Evolutionary conservation across 768 basidiomycete species (phyloP).

Genomic region (Mycena pura): DNA sequence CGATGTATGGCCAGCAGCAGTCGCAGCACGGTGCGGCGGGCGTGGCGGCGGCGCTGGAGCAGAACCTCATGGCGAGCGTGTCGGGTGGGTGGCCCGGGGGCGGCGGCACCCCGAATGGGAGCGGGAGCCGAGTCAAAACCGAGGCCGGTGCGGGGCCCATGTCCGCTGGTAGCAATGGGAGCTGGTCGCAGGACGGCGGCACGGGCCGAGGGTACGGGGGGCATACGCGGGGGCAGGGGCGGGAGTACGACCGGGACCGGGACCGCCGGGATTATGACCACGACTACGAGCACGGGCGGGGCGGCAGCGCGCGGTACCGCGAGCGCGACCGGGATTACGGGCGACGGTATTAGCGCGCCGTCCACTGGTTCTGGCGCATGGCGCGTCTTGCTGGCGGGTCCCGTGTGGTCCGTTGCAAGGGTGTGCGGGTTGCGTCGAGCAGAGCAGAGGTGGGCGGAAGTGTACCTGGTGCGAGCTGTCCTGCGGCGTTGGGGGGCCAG

Average conservation of each 20-base stretch:
- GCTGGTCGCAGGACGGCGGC: neutral
- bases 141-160: neutral
- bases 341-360: too few relatives aligned
- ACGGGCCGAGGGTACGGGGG: neutral
- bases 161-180: neutral
- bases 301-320: neutral
- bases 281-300: neutral
- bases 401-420: too few relatives aligned
- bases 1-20: neutral
- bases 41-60: constrained; percentile 10
- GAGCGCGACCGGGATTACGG: neutral
- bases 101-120: neutral
- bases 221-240: neutral
- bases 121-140: constrained; percentile 9
- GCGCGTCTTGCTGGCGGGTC: too few relatives aligned
- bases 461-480: too few relatives aligned
- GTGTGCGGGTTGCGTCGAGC: too few relatives aligned
- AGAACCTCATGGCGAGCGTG: neutral
- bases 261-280: neutral
- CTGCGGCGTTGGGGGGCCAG: too few relatives aligned
- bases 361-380: too few relatives aligned
- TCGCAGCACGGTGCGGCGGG: constrained; percentile 5
- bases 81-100: neutral
- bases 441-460: too few relatives aligned
- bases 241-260: neutral